phyloP scores from a whole-genome alignment of 805 yeast species.

The Wickerhamomyces canadensis region DNA sequence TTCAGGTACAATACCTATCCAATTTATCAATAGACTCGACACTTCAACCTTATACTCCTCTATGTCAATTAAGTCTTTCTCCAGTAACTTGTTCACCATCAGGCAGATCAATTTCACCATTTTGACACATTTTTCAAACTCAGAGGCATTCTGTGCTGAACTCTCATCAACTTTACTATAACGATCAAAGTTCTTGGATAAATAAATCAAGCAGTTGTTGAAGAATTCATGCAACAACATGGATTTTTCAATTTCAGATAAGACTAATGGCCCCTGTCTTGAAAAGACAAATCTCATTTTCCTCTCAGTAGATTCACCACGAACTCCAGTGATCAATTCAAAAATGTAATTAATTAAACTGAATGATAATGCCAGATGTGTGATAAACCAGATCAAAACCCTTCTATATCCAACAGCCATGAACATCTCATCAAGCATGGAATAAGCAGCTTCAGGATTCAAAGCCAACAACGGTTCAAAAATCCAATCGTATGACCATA shows the following conservation, averaged over 20 bases:
- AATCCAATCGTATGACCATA: constrained; percentile 36
- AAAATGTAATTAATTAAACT: constrained; percentile 56
- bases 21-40: constrained; percentile 53
- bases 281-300: constrained; percentile 35
- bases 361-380: constrained; percentile 54
- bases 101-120: constrained; percentile 52
- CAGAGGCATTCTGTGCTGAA: constrained; percentile 19
- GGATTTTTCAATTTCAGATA: constrained; percentile 55
- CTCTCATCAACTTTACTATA: constrained; percentile 14
- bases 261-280: constrained; percentile 46
- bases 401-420: constrained; percentile 64
- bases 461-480: constrained; percentile 48
- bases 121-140: constrained; percentile 27
- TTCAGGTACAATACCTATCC: constrained; percentile 60
- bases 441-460: constrained; percentile 48
- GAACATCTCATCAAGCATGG: constrained; percentile 62
- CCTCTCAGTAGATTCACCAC: constrained; percentile 38
- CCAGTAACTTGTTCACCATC: constrained; percentile 51
- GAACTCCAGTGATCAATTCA: constrained; percentile 49
- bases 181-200: constrained; percentile 30
- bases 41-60: constrained; percentile 54
- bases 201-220: constrained; percentile 43
- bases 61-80: constrained; percentile 38
- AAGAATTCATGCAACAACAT: constrained; percentile 70
- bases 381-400: constrained; percentile 59